Conservation (phyloP, 805 yeast genomes). For the Metschnikowia corniflorae region DNA sequence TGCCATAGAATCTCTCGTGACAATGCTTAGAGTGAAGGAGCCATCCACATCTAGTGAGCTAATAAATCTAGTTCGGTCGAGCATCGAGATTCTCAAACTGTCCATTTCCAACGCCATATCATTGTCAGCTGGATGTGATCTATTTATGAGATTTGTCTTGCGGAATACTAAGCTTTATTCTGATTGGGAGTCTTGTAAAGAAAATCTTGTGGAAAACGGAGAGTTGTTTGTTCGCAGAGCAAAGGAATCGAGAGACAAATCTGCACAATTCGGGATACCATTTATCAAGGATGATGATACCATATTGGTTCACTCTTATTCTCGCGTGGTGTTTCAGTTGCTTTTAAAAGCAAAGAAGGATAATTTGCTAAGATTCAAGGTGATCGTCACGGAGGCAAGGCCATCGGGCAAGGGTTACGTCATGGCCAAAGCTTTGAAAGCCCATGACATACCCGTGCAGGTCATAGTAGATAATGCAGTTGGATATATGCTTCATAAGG, state of each 20-base stretch:
- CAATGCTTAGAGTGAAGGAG: constrained; percentile 73
- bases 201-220: constrained; percentile 89
- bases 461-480: constrained; percentile 91
- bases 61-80: constrained; percentile 73
- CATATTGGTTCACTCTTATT: constrained; percentile 83
- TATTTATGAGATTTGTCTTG: constrained; percentile 89
- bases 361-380: constrained; percentile 77
- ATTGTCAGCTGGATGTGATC: constrained; percentile 94
- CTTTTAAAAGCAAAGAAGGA: constrained; percentile 70
- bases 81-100: constrained; percentile 68
- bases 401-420: constrained; percentile 73
- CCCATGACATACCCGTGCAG: constrained; percentile 78
- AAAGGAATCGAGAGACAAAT: constrained; percentile 79
- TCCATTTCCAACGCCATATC: constrained; percentile 90
- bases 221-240: constrained; percentile 89
- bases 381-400: constrained; percentile 88
- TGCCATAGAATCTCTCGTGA: constrained; percentile 91
- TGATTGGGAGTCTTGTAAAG: constrained; percentile 93
- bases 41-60: constrained; percentile 94
- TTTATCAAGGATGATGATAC: constrained; percentile 92
- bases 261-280: constrained; percentile 83
- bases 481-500: constrained; percentile 85
- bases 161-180: constrained; percentile 82
- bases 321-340: constrained; percentile 83
- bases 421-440: constrained; percentile 66